Evolutionary conservation across 208 protist genomes (phyloP).

Genomic region (Trypanosoma lewisi): DNA sequence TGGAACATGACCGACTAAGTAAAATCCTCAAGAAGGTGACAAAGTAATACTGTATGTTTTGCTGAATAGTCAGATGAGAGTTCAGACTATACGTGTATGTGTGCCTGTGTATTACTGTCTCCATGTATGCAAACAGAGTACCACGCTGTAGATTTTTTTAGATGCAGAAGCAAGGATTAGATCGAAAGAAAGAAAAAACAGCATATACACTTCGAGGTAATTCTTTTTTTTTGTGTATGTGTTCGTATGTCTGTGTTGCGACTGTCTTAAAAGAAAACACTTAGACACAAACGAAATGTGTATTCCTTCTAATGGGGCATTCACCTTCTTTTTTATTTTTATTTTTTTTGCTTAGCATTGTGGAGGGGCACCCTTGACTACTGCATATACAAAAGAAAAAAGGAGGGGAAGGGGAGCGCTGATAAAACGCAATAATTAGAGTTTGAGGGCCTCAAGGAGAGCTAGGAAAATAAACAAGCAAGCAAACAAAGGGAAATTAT

Average conservation of each 20-base stretch:
- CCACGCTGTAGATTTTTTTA: not conserved
- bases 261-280: too few relatives aligned
- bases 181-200: not conserved
- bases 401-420: not conserved
- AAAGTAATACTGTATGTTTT: slow-evolving; percentile 13
- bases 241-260: too few relatives aligned
- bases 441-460: not conserved
- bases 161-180: not conserved
- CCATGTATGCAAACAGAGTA: not conserved
- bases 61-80: not conserved
- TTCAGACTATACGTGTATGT: slow-evolving; percentile 7
- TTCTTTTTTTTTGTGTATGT: too few relatives aligned
- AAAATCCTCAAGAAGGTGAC: slow-evolving; percentile 70
- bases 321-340: too few relatives aligned
- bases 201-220: too few relatives aligned
- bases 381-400: not conserved
- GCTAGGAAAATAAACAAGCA: not conserved
- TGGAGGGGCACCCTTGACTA: too few relatives aligned
- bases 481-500: slow-evolving; percentile 26
- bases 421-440: too few relatives aligned
- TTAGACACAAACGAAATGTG: too few relatives aligned
- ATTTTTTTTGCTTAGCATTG: too few relatives aligned
- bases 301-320: too few relatives aligned
- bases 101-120: not conserved
- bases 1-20: slow-evolving; percentile 62